phyloP scores from a whole-genome alignment of 805 yeast genomes.

The Metschnikowia aberdeeniae region DNA sequence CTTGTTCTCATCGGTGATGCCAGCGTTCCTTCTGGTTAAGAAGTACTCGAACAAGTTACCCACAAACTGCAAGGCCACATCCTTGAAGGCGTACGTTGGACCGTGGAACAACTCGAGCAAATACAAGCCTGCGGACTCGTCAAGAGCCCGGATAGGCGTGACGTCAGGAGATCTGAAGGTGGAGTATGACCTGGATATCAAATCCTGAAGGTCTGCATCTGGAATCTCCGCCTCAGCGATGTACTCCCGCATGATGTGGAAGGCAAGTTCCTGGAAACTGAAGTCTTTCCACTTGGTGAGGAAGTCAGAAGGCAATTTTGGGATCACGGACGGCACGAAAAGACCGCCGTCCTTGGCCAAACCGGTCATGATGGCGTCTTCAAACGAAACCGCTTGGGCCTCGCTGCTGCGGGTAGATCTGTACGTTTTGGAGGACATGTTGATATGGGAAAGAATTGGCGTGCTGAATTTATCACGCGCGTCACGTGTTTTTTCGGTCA shows the following conservation, averaged over 20 bases:
- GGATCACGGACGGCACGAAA: constrained; percentile 81
- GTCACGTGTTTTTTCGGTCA: not conserved
- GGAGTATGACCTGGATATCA: constrained; percentile 73
- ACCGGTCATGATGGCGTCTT: constrained; percentile 83
- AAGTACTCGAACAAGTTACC: constrained; percentile 96
- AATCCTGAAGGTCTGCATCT: constrained; percentile 55
- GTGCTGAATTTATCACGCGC: not conserved
- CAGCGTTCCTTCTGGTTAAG: constrained; percentile 66
- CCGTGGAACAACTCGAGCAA: constrained; percentile 95
- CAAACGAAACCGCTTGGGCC: constrained; percentile 57
- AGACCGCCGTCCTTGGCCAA: constrained; percentile 96
- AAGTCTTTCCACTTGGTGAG: constrained; percentile 66
- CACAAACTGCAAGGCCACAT: constrained; percentile 95
- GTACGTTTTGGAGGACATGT: constrained; percentile 34
- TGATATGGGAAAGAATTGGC: not conserved
- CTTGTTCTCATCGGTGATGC: constrained; percentile 44
- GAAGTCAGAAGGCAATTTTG: constrained; percentile 56
- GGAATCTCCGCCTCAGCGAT: constrained; percentile 72
- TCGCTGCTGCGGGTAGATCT: constrained; percentile 73
- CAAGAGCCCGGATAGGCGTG: constrained; percentile 75
- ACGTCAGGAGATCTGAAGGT: constrained; percentile 87
- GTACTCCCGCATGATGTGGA: constrained; percentile 77
- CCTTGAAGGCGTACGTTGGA: constrained; percentile 98
- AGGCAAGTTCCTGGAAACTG: constrained; percentile 82
- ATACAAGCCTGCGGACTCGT: constrained; percentile 55